A percentile compares a stretch with the other conserved stretches of the same genome.
phyloP scores from a whole-genome alignment of 2,329 filamentous ascomycete genomes.

The Claviceps lovelessii region DNA sequence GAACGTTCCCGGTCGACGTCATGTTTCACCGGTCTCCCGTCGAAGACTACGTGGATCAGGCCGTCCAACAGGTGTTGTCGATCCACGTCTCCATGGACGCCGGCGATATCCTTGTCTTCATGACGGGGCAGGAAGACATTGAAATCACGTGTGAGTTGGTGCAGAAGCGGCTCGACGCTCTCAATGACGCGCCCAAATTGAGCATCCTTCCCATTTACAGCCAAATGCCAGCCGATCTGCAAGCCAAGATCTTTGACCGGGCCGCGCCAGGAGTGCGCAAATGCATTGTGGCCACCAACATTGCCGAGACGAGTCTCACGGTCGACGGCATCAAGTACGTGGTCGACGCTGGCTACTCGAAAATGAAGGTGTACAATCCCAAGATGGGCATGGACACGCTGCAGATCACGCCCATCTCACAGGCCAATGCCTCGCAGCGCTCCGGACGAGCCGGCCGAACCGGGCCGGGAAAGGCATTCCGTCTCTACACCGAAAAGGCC shows the following conservation, averaged over 20 bases:
- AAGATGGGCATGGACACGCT: slow-evolving; percentile 99
- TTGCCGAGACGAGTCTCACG: slow-evolving; percentile 93
- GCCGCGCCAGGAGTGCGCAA: slow-evolving; percentile 85
- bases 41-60: slow-evolving; percentile 94
- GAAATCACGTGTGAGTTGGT: slow-evolving; percentile 91
- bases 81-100: slow-evolving; percentile 91
- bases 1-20: slow-evolving; percentile 93
- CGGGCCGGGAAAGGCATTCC: slow-evolving; percentile 87
- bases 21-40: slow-evolving; percentile 91
- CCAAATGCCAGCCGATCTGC: slow-evolving; percentile 96
- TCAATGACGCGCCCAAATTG: slow-evolving; percentile 90
- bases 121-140: slow-evolving; percentile 98
- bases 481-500: slow-evolving; percentile 84
- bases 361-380: slow-evolving; percentile 96
- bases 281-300: slow-evolving; percentile 96
- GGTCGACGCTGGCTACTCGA: slow-evolving; percentile 89
- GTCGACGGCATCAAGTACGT: slow-evolving; percentile 99
- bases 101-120: slow-evolving; percentile 94
- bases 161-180: slow-evolving; percentile 68
- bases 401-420: slow-evolving; percentile 93
- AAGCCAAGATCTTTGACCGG: slow-evolving; percentile 93
- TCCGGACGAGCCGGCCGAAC: slow-evolving; percentile 89
- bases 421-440: slow-evolving; percentile 87
- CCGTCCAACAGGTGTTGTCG: slow-evolving; percentile 86
- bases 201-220: slow-evolving; percentile 96